Base-by-base conservation (phyloP, 768 basidiomycete species). In the Brasilioporus rufonigricans region DNA sequence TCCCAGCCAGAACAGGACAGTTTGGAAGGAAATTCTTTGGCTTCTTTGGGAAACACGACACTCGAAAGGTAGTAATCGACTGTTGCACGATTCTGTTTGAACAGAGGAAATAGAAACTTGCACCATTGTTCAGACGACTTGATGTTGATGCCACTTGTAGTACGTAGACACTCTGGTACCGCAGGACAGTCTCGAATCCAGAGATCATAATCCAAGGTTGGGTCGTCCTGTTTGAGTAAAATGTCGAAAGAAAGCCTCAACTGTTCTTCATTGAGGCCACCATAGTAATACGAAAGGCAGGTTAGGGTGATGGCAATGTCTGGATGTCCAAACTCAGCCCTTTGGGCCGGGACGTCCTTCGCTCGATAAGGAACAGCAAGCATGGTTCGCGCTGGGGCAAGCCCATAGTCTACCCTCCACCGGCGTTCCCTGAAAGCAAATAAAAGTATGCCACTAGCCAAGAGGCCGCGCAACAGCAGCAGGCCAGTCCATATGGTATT, bases 361-460 rank as follows among this genome's bases (percentile, higher is more conserved):
- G 73, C 75, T 2, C 71, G 63, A 24, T 74, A 74, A 1, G 73
- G 73, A 2, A 74, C 74, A 1, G 73, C 73, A 2, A 74, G 59
- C 61, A 65, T 60, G 0, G 74, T 73, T 10, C 73, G 69, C 21
- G 32, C 2, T 5, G 56, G 21, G 23, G 40, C 21, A 24, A 41
- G 40, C 18, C 40, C 40, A 41, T 41, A 41, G 40, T 41, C 40
- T 8, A 44, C 43, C 4, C 74, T 54, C 73, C 73, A 74, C 24
- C 75, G 61, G 26, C 70, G 71, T 2, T 74, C 69, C 43, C 44
- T 66, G 29, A 75, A 60, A 12, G 60, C 66, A 44, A 64, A 67
- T 13, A 66, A 21, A 2, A 75, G 61, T 13, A 74, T 67, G 0
- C 71, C 70, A 1, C 53, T 55, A 18, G 65, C 63, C 13, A 74